Evolutionary conservation across 2,329 filamentous ascomycete species (phyloP).

Genomic region (Metarhizium guizhouense): DNA sequence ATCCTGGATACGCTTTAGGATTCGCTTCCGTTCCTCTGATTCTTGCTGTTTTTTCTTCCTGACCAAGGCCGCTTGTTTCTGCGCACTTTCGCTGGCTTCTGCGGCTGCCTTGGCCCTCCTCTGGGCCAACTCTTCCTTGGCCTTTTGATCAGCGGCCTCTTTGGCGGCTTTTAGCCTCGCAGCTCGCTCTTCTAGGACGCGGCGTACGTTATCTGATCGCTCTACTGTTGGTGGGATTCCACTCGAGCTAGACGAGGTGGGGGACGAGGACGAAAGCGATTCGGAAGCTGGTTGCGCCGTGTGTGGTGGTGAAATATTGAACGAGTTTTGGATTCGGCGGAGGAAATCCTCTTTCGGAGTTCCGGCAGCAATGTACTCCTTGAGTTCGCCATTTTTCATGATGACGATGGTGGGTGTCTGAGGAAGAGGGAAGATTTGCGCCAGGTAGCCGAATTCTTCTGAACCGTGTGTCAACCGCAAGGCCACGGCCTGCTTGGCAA

Average conservation of each 20-base stretch:
- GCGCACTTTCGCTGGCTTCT: slow-evolving; percentile 23
- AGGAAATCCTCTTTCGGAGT: slow-evolving; percentile 58
- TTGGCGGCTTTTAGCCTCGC: slow-evolving; percentile 33
- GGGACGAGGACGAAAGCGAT: slow-evolving; percentile 1
- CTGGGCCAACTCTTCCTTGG: slow-evolving; percentile 40
- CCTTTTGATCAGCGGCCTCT: slow-evolving; percentile 34
- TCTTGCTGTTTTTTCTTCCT: slow-evolving; percentile 58
- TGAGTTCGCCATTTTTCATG: slow-evolving; percentile 69
- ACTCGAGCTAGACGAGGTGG: slow-evolving; percentile 10
- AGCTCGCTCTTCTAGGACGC: slow-evolving; percentile 42
- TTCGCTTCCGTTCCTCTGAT: slow-evolving; percentile 58
- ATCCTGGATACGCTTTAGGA: slow-evolving; percentile 66
- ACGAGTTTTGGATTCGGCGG: slow-evolving; percentile 27
- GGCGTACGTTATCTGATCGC: slow-evolving; percentile 23
- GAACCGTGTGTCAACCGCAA: slow-evolving; percentile 65
- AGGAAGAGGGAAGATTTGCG: slow-evolving; percentile 73
- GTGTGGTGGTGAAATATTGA: slow-evolving; percentile 17
- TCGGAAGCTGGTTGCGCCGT: slow-evolving; percentile 3
- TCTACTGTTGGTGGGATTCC: slow-evolving; percentile 14
- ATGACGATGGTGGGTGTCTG: slow-evolving; percentile 71
- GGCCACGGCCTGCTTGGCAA: slow-evolving; percentile 56
- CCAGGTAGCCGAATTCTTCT: slow-evolving; percentile 71
- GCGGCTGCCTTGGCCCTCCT: slow-evolving; percentile 37
- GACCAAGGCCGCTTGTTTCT: slow-evolving; percentile 43
- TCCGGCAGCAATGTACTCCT: slow-evolving; percentile 64